Evolutionary conservation across 2,329 filamentous ascomycete genomes (phyloP), one percentile per base, ranked within the genome.

Genomic region (Nemania serpens): DNA sequence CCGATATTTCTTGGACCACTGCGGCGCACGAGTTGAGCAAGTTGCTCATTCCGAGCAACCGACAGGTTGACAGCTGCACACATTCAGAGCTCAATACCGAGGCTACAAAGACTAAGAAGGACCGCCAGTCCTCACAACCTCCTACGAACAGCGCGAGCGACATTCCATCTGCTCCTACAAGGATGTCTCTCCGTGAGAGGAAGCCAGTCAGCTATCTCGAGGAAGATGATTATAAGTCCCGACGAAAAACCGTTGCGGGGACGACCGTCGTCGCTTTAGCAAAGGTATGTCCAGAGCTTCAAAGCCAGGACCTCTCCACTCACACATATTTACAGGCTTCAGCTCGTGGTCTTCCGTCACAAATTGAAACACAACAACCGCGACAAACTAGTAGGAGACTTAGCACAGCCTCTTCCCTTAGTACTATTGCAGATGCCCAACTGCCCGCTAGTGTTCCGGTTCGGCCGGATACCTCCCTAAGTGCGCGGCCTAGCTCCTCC

Each of bases 11-110:
- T 45, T 98, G 94, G 95, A 85, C 88, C 0, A 84, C 89, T 29
- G 93, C 93, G n/a, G 85, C 91, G 0, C 85, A 91, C 68, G 93
- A 96, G 72, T 78, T 98, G 12, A 91, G 88, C 70, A 93, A 91
- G 72, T 75, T 96, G 4, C 83, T 98, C 20, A 90, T 97, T 58
- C 95, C 94, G 0, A 81, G 80, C 0, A 83, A 89, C 66, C 85
- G 93, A 3, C 86, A 92, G 68, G 93, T 90, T 0, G 82, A 82
- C 54, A 97, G 93, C 76, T 91, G 84, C 75, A 89, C 81, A 34
- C 83, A 88, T 9, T 91, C 96, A 67, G 93, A 97, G 47, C 81
- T 98, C 6, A 89, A 89, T 61, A 84, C 84, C 0, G 88, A 91
- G 71, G 86, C 87, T 20, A 85, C 84, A 55, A 77, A 87, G 67